Percentiles rank a stretch among this genome's conserved stretches.
Conservation (phyloP, 1,284 basidiomycete genomes). For the Cryptococcus hybrid region DNA sequence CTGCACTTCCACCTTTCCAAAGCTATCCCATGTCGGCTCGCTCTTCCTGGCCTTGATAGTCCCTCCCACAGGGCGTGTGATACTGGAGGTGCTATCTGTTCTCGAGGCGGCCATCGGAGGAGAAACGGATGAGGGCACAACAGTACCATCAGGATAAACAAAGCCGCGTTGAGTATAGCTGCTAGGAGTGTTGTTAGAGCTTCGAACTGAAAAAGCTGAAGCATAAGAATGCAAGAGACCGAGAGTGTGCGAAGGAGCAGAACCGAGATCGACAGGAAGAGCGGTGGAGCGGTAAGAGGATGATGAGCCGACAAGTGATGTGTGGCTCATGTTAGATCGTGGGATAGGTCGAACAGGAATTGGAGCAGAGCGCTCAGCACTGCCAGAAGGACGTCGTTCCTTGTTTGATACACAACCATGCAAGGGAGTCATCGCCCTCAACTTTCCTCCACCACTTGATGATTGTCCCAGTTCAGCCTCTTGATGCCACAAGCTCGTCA, state of each 20-base stretch:
- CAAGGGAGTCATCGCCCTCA: slow-evolving; percentile 30
- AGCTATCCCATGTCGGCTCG: slow-evolving; percentile 39
- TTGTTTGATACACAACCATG: slow-evolving; percentile 1
- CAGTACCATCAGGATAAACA: slow-evolving; percentile 17
- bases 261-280: slow-evolving; percentile 32
- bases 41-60: slow-evolving; percentile 32
- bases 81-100: not conserved
- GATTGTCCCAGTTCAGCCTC: slow-evolving; percentile 23
- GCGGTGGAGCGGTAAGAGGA: not conserved
- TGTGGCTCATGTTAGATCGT: slow-evolving; percentile 36
- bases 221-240: slow-evolving; percentile 37
- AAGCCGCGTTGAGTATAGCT: slow-evolving; percentile 22
- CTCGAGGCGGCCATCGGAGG: not conserved
- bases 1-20: slow-evolving; percentile 33
- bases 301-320: slow-evolving; percentile 30
- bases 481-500: slow-evolving; percentile 28
- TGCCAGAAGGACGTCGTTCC: not conserved
- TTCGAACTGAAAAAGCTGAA: slow-evolving; percentile 35
- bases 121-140: not conserved
- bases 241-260: slow-evolving; percentile 34
- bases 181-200: slow-evolving; percentile 20
- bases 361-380: slow-evolving; percentile 10
- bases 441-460: slow-evolving; percentile 17
- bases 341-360: slow-evolving; percentile 22
- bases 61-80: slow-evolving; percentile 16